Base-by-base conservation (phyloP, 495 filamentous ascomycete genomes). In the Xylaria flabelliformis region DNA sequence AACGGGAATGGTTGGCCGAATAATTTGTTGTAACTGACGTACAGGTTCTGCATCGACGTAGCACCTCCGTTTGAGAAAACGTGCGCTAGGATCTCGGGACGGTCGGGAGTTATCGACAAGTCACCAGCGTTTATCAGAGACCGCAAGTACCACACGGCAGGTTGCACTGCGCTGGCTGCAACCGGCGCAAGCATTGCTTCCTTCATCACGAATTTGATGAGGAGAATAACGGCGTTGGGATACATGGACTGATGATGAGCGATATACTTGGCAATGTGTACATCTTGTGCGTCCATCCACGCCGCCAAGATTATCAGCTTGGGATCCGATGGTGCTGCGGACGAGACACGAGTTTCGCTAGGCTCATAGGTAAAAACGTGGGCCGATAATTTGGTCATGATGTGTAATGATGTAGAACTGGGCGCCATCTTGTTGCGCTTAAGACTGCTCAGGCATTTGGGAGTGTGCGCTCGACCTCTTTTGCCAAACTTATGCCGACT, bases 241-340 rank as follows among this genome's bases (percentile, higher is more conserved):
- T 78, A 87, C 3, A 83, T 71, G 4, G 72, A 69, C 24, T 77
- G 83, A 76, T 87, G 82, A 39, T 75, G 78, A 3, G 72, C 55
- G 64, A 85, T 75, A 77, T 86, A 85, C 64, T 85, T 87, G 56
- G 78, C 76, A 69, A 86, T 83, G 78, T 85, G 84, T 2, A 74
- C 71, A 55, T 84, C 79, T 58, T 71, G 82, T 9, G 85, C 85
- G 26, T 79, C 83, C 82, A 85, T 84, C 84, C 84, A 85, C 17
- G 80, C 73, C 13, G 77, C 76, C 55, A 85, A 72, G 53, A 87
- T 15, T 41, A 87, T 76, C n/a, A 87, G 78, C 63, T 80, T 82
- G 6, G 81, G 80, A 26, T 21, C 15, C 1, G 67, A 56, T 32
- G 72, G 5, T 13, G 44, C 24, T 32, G 13, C 64, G 8, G 66